Base-by-base conservation (phyloP, 164 flowering plant genomes). In the Vitis riparia region DNA sequence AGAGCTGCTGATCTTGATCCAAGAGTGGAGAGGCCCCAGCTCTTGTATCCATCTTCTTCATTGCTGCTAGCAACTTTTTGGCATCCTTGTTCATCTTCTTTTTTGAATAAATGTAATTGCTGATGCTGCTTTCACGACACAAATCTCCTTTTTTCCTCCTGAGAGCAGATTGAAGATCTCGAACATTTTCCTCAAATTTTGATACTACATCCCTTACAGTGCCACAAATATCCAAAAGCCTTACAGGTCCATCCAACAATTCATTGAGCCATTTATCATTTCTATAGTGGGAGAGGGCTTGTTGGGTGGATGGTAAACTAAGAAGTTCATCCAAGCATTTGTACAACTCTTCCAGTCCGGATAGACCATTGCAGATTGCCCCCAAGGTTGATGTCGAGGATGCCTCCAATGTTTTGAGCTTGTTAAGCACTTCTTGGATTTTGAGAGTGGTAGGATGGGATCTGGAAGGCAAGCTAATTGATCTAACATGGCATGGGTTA, bases 381-480 rank as follows among this genome's bases (percentile, higher is more conserved):
- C 74, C 77, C 11, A 73, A 69, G 10, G 72, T 63, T 13, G 72
- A 44, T 15, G 76, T 27, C 0, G 80, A 62, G 27, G 72, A 58
- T 4, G 63, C 66, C 32, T 78, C 79, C 65, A 32, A 61, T 47
- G 71, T 14, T 68, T 75, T 73, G 51, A 83, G 65, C 67, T 73
- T 87, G 67, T 59, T 61, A 3, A 87, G 75, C 75, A 78, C 76
- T 14, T 75, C 68, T 51, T 83, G 80, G n/a, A 76, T 51, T 49
- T n/a, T 68, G 17, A 62, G 5, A 17, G 76, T 71, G 60, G 48
- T 74, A 2, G 86, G 88, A 67, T 84, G 82, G 5, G 79, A 78
- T 62, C 78, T 70, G 53, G 81, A 55, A 53, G 87, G 88, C 66
- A 83, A 78, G 68, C 88, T 83, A 15, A 78, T 67, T 5, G 88